Conservation (phyloP, 352 stramenopile species). For the Phytopythium montanum region DNA sequence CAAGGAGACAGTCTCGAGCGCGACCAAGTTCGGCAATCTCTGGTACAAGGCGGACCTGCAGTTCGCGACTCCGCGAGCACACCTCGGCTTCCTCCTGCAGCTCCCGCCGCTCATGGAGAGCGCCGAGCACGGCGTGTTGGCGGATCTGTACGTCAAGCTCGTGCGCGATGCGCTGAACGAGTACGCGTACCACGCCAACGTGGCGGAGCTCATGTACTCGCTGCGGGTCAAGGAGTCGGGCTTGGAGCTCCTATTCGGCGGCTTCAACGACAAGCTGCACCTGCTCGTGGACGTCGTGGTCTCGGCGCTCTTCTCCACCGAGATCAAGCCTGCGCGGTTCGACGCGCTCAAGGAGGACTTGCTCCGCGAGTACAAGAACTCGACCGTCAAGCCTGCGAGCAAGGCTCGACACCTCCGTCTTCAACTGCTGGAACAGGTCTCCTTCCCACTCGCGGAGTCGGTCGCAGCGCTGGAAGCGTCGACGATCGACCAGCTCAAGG, state of each 20-base stretch:
- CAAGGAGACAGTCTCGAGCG: constrained; percentile 26
- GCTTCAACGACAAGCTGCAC: constrained; percentile 73
- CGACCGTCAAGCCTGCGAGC: constrained; percentile 43
- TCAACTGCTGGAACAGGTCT: constrained; percentile 47
- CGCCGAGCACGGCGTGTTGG: constrained; percentile 34
- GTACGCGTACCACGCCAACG: constrained; percentile 71
- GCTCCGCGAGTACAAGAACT: constrained; percentile 66
- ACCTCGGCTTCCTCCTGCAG: constrained; percentile 49
- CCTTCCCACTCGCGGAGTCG: constrained; percentile 42
- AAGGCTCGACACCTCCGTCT: constrained; percentile 68
- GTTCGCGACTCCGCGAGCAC: constrained; percentile 59
- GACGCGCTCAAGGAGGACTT: constrained; percentile 66
- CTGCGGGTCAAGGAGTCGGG: constrained; percentile 59
- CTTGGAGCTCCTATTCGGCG: constrained; percentile 65
- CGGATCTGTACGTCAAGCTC: constrained; percentile 59
- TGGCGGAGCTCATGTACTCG: constrained; percentile 70
- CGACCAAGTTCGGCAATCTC: constrained; percentile 41
- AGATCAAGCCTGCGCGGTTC: constrained; percentile 50
- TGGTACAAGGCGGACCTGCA: constrained; percentile 61
- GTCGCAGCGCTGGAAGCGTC: constrained; percentile 40
- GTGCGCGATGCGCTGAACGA: constrained; percentile 67
- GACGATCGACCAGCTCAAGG: constrained; percentile 32
- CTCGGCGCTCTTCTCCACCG: constrained; percentile 41
- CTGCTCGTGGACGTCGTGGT: constrained; percentile 65
- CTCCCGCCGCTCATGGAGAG: constrained; percentile 43